Base-by-base conservation (phyloP, 208 protist species). In the Acanthamoeba pearcei region DNA sequence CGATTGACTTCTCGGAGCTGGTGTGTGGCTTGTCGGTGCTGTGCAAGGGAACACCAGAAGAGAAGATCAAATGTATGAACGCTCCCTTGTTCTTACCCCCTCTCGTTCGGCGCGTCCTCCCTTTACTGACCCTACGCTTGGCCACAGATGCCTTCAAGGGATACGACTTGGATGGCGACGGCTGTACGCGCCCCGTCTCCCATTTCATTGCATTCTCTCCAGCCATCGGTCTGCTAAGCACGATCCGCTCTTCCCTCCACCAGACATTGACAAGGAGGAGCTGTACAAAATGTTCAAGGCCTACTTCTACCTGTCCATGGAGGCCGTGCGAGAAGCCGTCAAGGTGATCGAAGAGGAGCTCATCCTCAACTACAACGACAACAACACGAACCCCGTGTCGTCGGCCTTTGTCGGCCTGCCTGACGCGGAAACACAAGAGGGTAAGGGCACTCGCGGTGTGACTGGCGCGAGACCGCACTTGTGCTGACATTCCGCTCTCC, bases 231-330 rank as follows among this genome's bases (percentile, higher is more conserved):
- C 60, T 74, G 60, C n/a, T 85, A n/a, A 35, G 12, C 88, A 13
- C 49, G 13, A 32, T 32, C 46, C 29, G 17, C 72, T 80, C 32
- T 60, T 60, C 17, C 17, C 17, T 60, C 60, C 24, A 66, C 17
- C 24, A 95, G 64, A 95, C 60, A 95, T 93, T 89, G 80, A 95
- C 49, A 95, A 80, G 32, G 94, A 94, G 38, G 94, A 96, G 49
- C 78, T 96, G 74, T 51, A 88, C 60, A 64, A 89, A 35, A 96
- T 96, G 94, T 96, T 95, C 46, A 95, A 93, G 55, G 95, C 95
- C 32, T 96, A 96, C 70, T 96, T 96, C 72, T 95, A 96, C 49
- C 91, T 96, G 15, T 83, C 49, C 29, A 96, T 96, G 95, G 95
- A 96, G 32, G 35, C 95, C 62, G 95, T 96, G 72, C 78, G 95